Base-by-base conservation (phyloP, 331 rosid species). In the Erythrophleum ivorense region DNA sequence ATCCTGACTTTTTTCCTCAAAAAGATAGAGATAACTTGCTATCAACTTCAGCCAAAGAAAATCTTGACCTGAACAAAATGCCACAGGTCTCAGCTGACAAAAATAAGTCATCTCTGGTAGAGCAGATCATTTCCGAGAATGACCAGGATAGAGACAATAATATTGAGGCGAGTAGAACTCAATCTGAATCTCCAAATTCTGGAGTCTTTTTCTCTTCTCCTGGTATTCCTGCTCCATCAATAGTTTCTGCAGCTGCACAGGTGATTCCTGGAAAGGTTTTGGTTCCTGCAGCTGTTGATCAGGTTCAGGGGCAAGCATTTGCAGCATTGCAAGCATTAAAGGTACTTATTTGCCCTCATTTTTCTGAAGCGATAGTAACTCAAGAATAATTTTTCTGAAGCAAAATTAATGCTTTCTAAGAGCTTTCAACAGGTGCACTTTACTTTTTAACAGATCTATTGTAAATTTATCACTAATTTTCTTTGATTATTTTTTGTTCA, bases 211-310 rank as follows among this genome's bases (percentile, higher is more conserved):
- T 90, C 91, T 91, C 97, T 84, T 86, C 92, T 83, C 92, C 95
- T 66, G 99, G 99, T 67, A 88, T 94, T 77, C 99, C 98, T 65
- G 99, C 99, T 83, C 99, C 99, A 83, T 88, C 97, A 83, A 77
- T 84, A 84, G 91, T 90, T 90, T 92, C 93, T 87, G 86, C 97
- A 80, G 91, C 92, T 87, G 84, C 82, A 55, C 89, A 90, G 79
- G 88, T 84, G 86, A 80, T 63, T 88, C 98, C 99, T 19, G 97
- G 98, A 84, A 96, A 94, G 89, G 94, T 93, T 78, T 84, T 96
- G 92, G 85, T 96, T 83, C 97, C 99, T 84, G 98, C 98, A 9
- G 88, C 85, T 86, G 89, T 94, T 88, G 99, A 96, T 90, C 98
- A 89, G 88, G 91, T 88, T 88, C 99, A 96, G 82, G 97, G 99